phyloP scores from a whole-genome alignment of 108 stramenopile species.

The Pseudonitzschia multiseries region DNA sequence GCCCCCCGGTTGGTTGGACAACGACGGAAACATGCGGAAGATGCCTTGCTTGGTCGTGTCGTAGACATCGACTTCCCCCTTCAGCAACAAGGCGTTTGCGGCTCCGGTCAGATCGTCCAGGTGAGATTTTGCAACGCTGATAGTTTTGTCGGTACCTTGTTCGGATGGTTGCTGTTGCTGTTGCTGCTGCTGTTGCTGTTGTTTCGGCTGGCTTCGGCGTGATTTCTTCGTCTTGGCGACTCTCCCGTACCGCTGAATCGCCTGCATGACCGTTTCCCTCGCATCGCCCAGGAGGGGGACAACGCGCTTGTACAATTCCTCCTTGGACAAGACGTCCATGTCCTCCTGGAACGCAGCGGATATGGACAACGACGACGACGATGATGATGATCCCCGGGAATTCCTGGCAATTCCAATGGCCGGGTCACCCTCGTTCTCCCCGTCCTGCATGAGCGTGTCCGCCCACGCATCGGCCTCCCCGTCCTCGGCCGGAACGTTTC shows the following conservation, averaged over 20 bases:
- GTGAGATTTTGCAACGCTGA: slow-evolving; percentile 22
- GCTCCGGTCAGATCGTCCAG: slow-evolving; percentile 68
- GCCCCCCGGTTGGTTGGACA: slow-evolving; percentile 17
- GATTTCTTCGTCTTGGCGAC: slow-evolving; percentile 10
- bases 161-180: background rate
- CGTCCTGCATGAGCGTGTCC: slow-evolving; percentile 44
- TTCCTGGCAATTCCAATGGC: slow-evolving; percentile 9
- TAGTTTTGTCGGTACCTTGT: too few relatives aligned
- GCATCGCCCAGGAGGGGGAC: slow-evolving; percentile 47
- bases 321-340: slow-evolving; percentile 42
- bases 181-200: background rate
- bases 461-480: slow-evolving; percentile 84
- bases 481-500: slow-evolving; percentile 33
- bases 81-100: slow-evolving; percentile 63
- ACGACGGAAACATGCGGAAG: slow-evolving; percentile 25
- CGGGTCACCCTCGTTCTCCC: slow-evolving; percentile 30
- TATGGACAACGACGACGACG: slow-evolving; percentile 7
- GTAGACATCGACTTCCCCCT: slow-evolving; percentile 74
- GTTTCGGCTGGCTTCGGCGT: slow-evolving; percentile 2
- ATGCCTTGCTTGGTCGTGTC: slow-evolving; percentile 57
- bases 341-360: slow-evolving; percentile 22
- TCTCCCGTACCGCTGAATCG: slow-evolving; percentile 63
- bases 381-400: too few relatives aligned
- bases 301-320: slow-evolving; percentile 42
- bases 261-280: slow-evolving; percentile 60